These are phyloP conservation scores for Aspergillus oerlinghausenensis DNA, from an alignment of 2,329 filamentous ascomycete genomes.

Conservation along the genomic window DNA sequence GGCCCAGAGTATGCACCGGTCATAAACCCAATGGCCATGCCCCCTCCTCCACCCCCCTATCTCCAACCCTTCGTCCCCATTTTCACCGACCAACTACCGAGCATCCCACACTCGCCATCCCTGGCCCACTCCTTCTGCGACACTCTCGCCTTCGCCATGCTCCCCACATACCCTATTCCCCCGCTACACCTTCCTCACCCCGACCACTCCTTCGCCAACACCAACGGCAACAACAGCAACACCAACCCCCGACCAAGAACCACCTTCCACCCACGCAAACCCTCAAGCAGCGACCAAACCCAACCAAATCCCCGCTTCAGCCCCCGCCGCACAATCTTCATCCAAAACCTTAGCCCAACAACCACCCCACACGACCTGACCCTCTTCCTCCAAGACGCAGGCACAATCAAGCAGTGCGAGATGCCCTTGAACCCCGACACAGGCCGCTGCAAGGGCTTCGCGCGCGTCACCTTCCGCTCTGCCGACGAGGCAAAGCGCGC, in stretches of 20 bases:
- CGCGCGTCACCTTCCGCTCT: conserved; percentile 28
- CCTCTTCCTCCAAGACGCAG: conserved; percentile 24
- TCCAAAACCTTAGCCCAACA: conserved; percentile 26
- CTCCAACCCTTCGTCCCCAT: conserved; percentile 24
- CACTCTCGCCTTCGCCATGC: conserved; percentile 21
- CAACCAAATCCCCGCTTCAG: background rate
- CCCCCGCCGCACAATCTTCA: conserved; percentile 19
- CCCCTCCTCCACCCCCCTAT: background rate
- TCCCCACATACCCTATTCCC: conserved; percentile 26
- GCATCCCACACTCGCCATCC: conserved; percentile 26
- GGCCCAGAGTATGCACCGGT: conserved; percentile 24
- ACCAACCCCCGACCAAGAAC: background rate
- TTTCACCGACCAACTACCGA: conserved; percentile 22
- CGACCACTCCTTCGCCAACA: background rate
- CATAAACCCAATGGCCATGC: conserved; percentile 19
- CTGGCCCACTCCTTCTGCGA: conserved; percentile 27
- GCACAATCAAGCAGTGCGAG: conserved; percentile 30
- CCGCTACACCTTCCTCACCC: conserved; percentile 7
- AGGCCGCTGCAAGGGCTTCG: conserved; percentile 19
- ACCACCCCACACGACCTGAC: conserved; percentile 28
- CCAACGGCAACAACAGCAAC: conserved; percentile 4
- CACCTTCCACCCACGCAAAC: conserved; percentile 4
- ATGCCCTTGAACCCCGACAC: conserved; percentile 22
- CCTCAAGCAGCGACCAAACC: background rate
- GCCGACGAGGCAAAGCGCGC: conserved; percentile 35